Base-by-base conservation (phyloP, 2,329 filamentous ascomycete species). In the Mycogone perniciosa region DNA sequence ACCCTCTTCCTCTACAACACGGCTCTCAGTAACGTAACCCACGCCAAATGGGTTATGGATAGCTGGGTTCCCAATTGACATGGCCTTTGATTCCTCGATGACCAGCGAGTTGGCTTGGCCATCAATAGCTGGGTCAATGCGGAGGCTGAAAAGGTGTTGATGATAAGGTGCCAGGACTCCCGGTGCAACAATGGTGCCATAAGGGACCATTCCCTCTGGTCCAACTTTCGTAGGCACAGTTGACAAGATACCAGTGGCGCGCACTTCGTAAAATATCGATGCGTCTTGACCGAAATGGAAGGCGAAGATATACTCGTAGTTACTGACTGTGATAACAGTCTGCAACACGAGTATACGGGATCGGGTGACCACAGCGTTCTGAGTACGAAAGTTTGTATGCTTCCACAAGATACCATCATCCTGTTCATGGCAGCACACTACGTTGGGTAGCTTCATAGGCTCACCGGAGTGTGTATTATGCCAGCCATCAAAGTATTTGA, bases 111-210 rank as follows among this genome's bases (percentile, higher is more conserved):
- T 85, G 1, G 65, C 61, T 57, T 76, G 69, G 0, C 81, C 81
- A 57, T 85, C 81, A 38, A 86, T 70, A 2, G 80, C 77, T 0
- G 82, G 81, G 57, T 87, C 83, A n/a, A 86, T 77, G 0, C 82
- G 75, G 31, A 82, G 62, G n/a, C 72, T 76, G 60, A 87, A 86
- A 35, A 87, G 72, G 63, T 87, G 82, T 60, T 87, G 84, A 53
- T 87, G 83, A 60, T 85, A 83, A 26, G 81, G 80, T 0, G 83
- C 84, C 5, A 86, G 63, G 0, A 81, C 79, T 0, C 83, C 82
- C 0, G 78, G 76, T 0, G 74, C 73, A 3, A 88, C 82, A 3
- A 84, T 71, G 34, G 79, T 86, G 4, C 80, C 81, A 59, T 77
- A 85, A 0, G 67, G 69, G 13, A 64, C 77, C 46, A 47, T 46